phyloP scores from a whole-genome alignment of 2,329 filamentous ascomycete genomes.

The Calonectria ilicicola region DNA sequence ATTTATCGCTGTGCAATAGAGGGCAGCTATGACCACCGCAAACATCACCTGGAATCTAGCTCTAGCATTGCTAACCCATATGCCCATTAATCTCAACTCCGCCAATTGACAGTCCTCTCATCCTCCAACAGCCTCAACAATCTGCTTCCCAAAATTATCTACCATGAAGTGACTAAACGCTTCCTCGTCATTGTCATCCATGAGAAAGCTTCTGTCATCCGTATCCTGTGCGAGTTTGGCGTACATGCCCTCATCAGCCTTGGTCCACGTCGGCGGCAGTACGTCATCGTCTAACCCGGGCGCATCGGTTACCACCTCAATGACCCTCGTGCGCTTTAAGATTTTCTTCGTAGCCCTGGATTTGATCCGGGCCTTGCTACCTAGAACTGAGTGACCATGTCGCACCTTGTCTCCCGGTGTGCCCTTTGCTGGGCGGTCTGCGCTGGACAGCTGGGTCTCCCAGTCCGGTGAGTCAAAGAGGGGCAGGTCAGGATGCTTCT shows the following conservation, averaged over 20 bases:
- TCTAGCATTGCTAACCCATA: not conserved
- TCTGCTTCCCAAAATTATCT: constrained; percentile 51
- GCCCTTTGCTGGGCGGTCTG: constrained; percentile 24
- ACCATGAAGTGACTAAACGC: constrained; percentile 59
- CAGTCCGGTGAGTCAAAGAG: constrained; percentile 57
- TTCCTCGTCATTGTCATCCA: constrained; percentile 56
- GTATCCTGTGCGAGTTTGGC: constrained; percentile 51
- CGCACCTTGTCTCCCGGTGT: constrained; percentile 40
- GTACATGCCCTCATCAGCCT: constrained; percentile 55
- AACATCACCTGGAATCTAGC: not conserved
- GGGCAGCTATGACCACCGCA: not conserved
- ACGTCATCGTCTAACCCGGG: constrained; percentile 47
- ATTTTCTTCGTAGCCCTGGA: constrained; percentile 49
- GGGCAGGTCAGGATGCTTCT: constrained; percentile 55
- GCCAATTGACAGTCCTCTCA: constrained; percentile 2
- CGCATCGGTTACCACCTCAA: constrained; percentile 42
- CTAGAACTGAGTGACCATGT: constrained; percentile 45
- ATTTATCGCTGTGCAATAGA: not conserved
- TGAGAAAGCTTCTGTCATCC: constrained; percentile 50
- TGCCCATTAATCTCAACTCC: not conserved
- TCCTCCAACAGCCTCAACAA: constrained; percentile 46
- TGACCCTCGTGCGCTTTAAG: constrained; percentile 44
- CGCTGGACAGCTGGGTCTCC: constrained; percentile 41
- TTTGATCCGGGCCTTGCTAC: constrained; percentile 45
- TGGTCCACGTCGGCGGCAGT: constrained; percentile 55